Evolutionary conservation across 2,329 filamentous ascomycete genomes (phyloP).

Genomic region (Ascochyta lentis): DNA sequence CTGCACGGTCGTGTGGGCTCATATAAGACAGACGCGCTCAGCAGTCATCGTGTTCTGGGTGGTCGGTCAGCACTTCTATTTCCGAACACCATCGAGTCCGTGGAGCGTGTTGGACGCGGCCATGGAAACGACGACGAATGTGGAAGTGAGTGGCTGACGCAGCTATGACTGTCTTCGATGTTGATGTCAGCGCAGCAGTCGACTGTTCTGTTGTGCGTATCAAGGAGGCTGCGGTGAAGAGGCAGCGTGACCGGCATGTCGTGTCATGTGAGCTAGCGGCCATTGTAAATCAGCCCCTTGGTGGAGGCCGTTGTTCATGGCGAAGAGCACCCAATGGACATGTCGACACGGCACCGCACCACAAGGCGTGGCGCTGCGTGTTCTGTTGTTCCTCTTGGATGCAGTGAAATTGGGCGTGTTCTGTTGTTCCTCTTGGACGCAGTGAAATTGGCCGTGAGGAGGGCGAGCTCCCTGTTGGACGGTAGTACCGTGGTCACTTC

Average conservation of each 20-base stretch:
- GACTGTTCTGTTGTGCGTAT: background rate
- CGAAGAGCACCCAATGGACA: background rate
- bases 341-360: background rate
- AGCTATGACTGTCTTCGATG: background rate
- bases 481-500: no score
- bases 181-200: conserved; percentile 1
- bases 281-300: conserved; percentile 10
- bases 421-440: conserved; percentile 10
- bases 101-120: background rate
- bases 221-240: background rate
- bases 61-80: conserved; percentile 17
- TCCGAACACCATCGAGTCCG: conserved; percentile 2
- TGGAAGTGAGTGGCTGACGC: background rate
- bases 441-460: conserved; percentile 7
- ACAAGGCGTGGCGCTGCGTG: background rate
- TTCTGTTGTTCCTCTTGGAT: conserved; percentile 15
- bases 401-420: no score
- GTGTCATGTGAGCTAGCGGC: no score
- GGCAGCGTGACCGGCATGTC: background rate
- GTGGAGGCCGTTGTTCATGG: background rate
- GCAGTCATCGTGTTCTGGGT: conserved; percentile 7
- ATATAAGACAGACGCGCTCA: conserved; percentile 13
- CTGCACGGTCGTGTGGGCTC: conserved; percentile 11
- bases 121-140: background rate
- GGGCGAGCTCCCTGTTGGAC: no score